These are phyloP conservation scores for Dendrobium nobile DNA, from an alignment of 106 monocot species.

Conservation along the genomic window DNA sequence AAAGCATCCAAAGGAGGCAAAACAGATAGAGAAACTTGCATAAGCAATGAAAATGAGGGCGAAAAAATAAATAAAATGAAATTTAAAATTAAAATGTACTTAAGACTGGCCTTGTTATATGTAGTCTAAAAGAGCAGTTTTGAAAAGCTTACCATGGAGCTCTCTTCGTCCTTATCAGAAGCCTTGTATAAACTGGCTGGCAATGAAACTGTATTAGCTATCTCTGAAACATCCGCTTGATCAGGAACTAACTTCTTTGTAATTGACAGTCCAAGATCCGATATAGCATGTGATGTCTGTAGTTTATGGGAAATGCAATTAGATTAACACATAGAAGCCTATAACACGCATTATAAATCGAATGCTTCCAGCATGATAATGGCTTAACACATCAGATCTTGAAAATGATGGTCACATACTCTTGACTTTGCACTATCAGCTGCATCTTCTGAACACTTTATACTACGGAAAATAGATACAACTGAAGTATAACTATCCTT, in stretches of 20 bases:
- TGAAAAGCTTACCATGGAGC: constrained; percentile 40
- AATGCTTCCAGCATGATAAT: neutral
- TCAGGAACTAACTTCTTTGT: constrained; percentile 49
- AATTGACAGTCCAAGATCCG: constrained; percentile 78
- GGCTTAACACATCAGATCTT: neutral
- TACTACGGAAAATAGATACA: constrained; percentile 64
- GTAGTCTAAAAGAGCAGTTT: neutral
- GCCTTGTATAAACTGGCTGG: constrained; percentile 56
- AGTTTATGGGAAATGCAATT: constrained; percentile 7
- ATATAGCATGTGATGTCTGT: constrained; percentile 69
- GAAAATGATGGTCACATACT: constrained; percentile 29
- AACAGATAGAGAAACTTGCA: neutral
- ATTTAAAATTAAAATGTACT: neutral
- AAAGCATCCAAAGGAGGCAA: neutral
- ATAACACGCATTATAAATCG: neutral
- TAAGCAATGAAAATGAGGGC: neutral
- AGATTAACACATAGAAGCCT: neutral
- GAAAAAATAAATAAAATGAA: neutral
- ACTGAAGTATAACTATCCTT: constrained; percentile 43
- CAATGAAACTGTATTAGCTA: constrained; percentile 32
- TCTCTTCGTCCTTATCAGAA: constrained; percentile 35
- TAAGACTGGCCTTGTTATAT: neutral
- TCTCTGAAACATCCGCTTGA: constrained; percentile 27
- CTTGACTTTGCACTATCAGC: constrained; percentile 64
- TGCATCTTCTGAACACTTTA: constrained; percentile 74